Base-by-base conservation (phyloP, 2,329 filamentous ascomycete genomes). In the Ophiostoma pallidulum region DNA sequence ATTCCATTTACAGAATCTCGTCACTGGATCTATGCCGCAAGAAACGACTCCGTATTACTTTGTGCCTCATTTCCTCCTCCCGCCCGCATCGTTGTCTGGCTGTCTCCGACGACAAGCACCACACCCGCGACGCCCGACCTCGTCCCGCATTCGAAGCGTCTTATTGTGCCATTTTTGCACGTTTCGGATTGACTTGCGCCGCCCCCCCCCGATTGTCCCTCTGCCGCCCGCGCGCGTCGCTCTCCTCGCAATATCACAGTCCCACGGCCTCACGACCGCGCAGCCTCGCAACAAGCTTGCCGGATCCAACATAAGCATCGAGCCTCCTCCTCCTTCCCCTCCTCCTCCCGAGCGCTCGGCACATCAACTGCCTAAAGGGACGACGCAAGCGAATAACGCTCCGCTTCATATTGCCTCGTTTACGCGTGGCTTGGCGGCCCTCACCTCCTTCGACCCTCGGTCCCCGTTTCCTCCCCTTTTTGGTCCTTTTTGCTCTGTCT, bases 121-220 rank as follows among this genome's bases (percentile, higher is more conserved):
- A 6, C 24, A 6, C 24, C 24, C 24, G 5, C 24, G 24, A 6
- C 24, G 5, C 24, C 24, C 24, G 6, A 6, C 24, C 10, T 28
- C 10, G 5, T 28, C 24, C 24, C 24, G 24, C n/a, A n/a, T 20
- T 26, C 14, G n/a, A 24, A 14, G 22, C 24, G 12, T 38, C 18
- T 9, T 29, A 28, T 36, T 45, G 8, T 38, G 26, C 43, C 32
- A 26, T n/a, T n/a, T n/a, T 29, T 46, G 36, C 36, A n/a, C 14
- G 28, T 46, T 46, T 41, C 44, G 44, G 44, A 46, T 46, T 46
- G 44, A 46, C 44, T 14, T 31, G 4, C 28, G 38, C 44, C 44
- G 44, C 14, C 24, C 44, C 33, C 20, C 33, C 33, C 20, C 37
- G 19, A 14, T 26, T 33, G 26, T 13, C 13, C 18, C 26, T 37